phyloP scores from a whole-genome alignment of 23 red algal species.

The Gracilaria domingensis region DNA sequence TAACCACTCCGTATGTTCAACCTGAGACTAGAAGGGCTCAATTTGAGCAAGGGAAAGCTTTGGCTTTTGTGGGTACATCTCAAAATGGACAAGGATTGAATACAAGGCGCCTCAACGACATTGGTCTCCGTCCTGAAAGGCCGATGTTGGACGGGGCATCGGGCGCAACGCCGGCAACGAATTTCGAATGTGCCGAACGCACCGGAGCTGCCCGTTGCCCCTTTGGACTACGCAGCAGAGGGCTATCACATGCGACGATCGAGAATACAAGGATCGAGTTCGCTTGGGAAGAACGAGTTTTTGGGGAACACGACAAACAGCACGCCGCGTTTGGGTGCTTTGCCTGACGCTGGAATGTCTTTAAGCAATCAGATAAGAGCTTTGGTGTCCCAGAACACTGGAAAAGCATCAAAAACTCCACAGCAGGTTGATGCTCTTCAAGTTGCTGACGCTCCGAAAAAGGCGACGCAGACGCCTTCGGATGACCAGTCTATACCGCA shows the following conservation, averaged over 20 bases:
- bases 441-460: background rate
- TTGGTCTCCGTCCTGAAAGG: background rate
- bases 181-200: background rate
- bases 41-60: constrained; percentile 14
- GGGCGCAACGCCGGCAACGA: background rate
- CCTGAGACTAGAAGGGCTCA: constrained; percentile 19
- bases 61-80: constrained; percentile 2
- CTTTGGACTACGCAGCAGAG: background rate
- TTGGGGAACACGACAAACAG: background rate
- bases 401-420: background rate
- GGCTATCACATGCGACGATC: background rate
- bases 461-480: background rate
- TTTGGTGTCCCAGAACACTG: background rate
- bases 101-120: background rate
- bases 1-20: background rate
- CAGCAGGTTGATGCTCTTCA: background rate
- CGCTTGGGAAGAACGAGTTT: background rate
- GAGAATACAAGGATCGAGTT: background rate
- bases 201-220: background rate
- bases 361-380: constrained; percentile 28
- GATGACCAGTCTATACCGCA: background rate
- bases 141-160: constrained; percentile 6
- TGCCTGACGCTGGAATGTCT: constrained; percentile 20
- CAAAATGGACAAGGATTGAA: constrained; percentile 17
- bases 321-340: background rate